A percentile compares a stretch with the other conserved stretches of the same genome.
phyloP scores from a whole-genome alignment of 2,329 filamentous ascomycete species.

The Leptodontidium sp. region DNA sequence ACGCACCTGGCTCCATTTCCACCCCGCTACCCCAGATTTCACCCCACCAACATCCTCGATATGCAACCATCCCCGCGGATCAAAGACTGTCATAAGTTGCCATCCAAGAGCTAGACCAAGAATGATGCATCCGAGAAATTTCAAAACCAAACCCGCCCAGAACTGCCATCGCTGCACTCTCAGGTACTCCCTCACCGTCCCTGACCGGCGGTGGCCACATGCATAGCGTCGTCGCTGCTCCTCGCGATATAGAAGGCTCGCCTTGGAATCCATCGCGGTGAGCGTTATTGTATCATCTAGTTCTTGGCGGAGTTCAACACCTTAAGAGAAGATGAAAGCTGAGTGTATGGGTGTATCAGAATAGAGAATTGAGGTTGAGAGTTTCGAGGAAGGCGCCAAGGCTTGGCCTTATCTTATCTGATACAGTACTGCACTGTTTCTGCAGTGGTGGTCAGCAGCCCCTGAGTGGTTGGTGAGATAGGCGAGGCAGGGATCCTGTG shows the following conservation, averaged over 20 bases:
- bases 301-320: not conserved
- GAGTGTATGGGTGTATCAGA: not conserved
- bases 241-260: not conserved
- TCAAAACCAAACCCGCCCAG: not conserved
- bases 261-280: constrained; percentile 1
- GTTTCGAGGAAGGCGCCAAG: not conserved
- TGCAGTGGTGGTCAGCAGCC: not conserved
- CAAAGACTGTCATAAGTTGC: not conserved
- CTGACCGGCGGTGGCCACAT: not conserved
- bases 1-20: constrained; percentile 24
- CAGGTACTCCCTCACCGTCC: not conserved
- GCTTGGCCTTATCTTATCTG: constrained; percentile 4
- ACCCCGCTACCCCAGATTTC: constrained; percentile 11
- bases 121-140: not conserved
- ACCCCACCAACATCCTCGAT: not conserved
- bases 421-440: not conserved
- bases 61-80: not conserved
- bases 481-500: constrained; percentile 16
- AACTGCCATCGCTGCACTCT: not conserved
- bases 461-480: constrained; percentile 17
- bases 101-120: not conserved
- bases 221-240: not conserved
- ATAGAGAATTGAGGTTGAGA: no score
- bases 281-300: not conserved
- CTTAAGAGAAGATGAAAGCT: not conserved